phyloP scores from a whole-genome alignment of 495 filamentous ascomycete genomes.

The Hamigera avellanea region DNA sequence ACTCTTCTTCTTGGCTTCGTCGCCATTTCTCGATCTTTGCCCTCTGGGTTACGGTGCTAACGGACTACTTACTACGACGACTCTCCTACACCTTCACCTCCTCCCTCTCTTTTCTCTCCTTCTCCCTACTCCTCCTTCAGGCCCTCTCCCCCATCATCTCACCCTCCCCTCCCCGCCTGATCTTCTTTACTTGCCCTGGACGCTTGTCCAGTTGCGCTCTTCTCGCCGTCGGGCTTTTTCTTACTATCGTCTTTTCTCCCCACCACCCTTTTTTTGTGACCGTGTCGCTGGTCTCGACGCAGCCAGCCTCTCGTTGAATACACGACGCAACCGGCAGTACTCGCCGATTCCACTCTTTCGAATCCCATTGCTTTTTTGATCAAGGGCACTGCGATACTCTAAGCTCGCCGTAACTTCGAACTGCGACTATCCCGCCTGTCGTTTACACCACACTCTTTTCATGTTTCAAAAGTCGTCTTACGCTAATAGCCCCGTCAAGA shows the following conservation, averaged over 20 bases:
- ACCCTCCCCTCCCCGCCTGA: neutral
- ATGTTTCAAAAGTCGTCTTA: conserved; percentile 19
- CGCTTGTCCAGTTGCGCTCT: neutral
- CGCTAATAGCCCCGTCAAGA: conserved; percentile 21
- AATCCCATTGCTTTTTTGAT: conserved; percentile 1
- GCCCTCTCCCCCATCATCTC: conserved; percentile 5
- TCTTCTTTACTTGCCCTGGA: neutral
- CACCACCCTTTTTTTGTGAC: conserved; percentile 2
- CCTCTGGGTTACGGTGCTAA: too few relatives aligned
- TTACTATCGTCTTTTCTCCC: neutral
- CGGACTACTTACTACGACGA: too few relatives aligned
- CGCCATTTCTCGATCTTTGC: too few relatives aligned
- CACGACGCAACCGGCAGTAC: conserved; percentile 4
- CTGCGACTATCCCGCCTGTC: neutral
- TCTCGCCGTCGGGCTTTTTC: neutral
- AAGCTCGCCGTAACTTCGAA: neutral
- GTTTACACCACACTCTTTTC: neutral
- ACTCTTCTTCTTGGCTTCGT: too few relatives aligned
- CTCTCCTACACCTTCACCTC: too few relatives aligned
- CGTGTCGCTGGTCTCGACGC: conserved; percentile 28
- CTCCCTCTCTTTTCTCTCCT: conserved; percentile 1
- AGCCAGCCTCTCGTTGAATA: conserved; percentile 22
- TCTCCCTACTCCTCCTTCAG: conserved; percentile 2
- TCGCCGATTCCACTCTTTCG: conserved; percentile 1
- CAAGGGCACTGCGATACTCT: neutral